Conservation (phyloP, 345 rosid species). For the Hirschfeldia incana region DNA sequence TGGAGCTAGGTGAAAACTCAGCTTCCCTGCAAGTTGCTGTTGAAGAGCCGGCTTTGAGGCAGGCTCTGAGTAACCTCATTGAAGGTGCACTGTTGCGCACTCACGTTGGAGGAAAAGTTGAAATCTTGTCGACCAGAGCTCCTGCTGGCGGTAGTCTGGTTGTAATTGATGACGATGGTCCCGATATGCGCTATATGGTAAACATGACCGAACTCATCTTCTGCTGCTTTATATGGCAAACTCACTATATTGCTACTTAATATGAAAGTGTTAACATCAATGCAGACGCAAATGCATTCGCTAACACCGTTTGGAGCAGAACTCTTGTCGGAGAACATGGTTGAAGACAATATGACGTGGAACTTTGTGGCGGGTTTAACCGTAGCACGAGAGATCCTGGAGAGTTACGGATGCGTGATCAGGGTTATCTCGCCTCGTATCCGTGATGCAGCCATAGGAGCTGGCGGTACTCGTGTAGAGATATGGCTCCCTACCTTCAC, state of each 20-base stretch:
- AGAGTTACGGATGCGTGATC: constrained; percentile 83
- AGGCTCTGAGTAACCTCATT: constrained; percentile 88
- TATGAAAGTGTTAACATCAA: not conserved
- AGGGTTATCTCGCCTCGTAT: constrained; percentile 77
- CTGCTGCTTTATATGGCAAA: too few relatives aligned
- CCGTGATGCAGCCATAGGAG: constrained; percentile 64
- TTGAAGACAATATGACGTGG: constrained; percentile 99
- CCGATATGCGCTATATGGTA: constrained; percentile 97
- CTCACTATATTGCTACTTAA: too few relatives aligned
- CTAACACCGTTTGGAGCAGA: constrained; percentile 83
- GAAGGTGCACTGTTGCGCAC: constrained; percentile 96
- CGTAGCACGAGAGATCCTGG: constrained; percentile 88
- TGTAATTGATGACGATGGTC: constrained; percentile 87
- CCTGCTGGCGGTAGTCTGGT: constrained; percentile 85
- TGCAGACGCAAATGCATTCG: constrained; percentile 93
- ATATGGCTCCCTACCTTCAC: constrained; percentile 78
- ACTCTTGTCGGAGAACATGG: constrained; percentile 65
- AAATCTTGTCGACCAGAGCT: constrained; percentile 66
- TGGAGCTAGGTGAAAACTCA: constrained; percentile 60
- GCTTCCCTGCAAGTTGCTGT: constrained; percentile 68
- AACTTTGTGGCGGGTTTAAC: constrained; percentile 90
- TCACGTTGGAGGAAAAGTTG: constrained; percentile 72
- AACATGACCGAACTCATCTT: constrained; percentile 15
- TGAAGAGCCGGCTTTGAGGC: constrained; percentile 85
- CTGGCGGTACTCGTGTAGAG: constrained; percentile 85